A percentile compares a stretch with the other conserved stretches of the same genome.
Evolutionary conservation across 352 stramenopile species (phyloP).

Genomic region (Albugo laibachii): DNA sequence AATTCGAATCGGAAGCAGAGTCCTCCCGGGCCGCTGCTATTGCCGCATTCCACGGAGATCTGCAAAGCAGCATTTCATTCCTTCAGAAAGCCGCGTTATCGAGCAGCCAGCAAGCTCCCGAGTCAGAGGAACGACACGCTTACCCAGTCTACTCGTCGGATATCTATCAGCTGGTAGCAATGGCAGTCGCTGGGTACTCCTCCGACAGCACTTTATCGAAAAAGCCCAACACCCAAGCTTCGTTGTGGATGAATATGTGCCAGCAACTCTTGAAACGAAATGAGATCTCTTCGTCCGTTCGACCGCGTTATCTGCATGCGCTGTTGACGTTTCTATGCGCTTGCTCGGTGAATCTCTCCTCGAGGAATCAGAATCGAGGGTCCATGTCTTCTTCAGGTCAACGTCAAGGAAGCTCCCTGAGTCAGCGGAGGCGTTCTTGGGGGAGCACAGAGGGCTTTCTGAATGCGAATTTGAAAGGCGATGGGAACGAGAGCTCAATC

Average conservation of each 20-base stretch:
- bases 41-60: slow-evolving; percentile 69
- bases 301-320: slow-evolving; percentile 65
- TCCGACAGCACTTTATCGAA: slow-evolving; percentile 10
- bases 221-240: slow-evolving; percentile 17
- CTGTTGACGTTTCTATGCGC: slow-evolving; percentile 49
- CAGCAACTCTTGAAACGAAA: slow-evolving; percentile 54
- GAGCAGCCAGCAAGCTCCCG: slow-evolving; percentile 14
- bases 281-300: slow-evolving; percentile 35
- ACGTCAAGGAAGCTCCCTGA: background rate
- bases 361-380: slow-evolving; percentile 8
- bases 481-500: slow-evolving; percentile 12
- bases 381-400: slow-evolving; percentile 6
- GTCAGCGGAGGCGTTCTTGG: slow-evolving; percentile 22
- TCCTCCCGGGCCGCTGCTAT: slow-evolving; percentile 48
- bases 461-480: background rate
- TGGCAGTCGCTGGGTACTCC: slow-evolving; percentile 72
- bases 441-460: slow-evolving; percentile 37
- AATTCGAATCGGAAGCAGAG: slow-evolving; percentile 38
- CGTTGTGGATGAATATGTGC: slow-evolving; percentile 61
- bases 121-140: slow-evolving; percentile 2
- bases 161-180: slow-evolving; percentile 73
- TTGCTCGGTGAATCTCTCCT: slow-evolving; percentile 10
- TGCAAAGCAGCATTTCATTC: slow-evolving; percentile 36
- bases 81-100: slow-evolving; percentile 42
- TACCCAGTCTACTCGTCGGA: slow-evolving; percentile 30